Percentiles rank a stretch among this genome's conserved stretches.
These are phyloP conservation scores for Chalciporus chontae DNA, from an alignment of 768 basidiomycete species.

Conservation along the genomic window DNA sequence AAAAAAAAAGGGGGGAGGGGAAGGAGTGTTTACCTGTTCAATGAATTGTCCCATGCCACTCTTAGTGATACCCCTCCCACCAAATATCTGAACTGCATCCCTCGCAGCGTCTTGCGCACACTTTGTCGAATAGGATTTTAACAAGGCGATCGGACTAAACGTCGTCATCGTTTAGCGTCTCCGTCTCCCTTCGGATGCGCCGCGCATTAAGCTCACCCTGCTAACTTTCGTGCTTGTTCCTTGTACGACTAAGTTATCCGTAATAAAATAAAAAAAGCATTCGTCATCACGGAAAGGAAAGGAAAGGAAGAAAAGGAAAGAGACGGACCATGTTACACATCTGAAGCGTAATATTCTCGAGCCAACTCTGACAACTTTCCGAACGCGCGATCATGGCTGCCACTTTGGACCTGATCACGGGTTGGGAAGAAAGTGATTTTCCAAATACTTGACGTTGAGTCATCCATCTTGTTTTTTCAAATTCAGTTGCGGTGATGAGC, in stretches of 20 bases:
- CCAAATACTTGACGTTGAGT: constrained; percentile 79
- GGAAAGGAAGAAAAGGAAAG: background rate
- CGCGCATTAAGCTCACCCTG: too few species aligned
- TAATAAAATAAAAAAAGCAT: too few species aligned
- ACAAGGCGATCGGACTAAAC: constrained; percentile 47
- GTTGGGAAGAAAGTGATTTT: constrained; percentile 60
- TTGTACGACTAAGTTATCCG: constrained; percentile 51
- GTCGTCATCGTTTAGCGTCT: background rate
- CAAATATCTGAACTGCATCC: constrained; percentile 81
- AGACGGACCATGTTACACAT: constrained; percentile 69
- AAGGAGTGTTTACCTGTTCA: too few species aligned
- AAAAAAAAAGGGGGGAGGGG: too few species aligned
- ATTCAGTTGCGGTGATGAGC: background rate
- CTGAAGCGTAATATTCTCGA: constrained; percentile 78
- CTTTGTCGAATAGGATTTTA: constrained; percentile 56
- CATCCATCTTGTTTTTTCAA: constrained; percentile 58
- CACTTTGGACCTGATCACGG: constrained; percentile 75
- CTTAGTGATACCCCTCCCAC: constrained; percentile 81
- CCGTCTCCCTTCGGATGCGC: too few species aligned
- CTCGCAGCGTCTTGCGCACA: constrained; percentile 51
- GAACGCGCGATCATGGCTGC: constrained; percentile 68
- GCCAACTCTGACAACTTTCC: constrained; percentile 73
- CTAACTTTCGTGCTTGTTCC: constrained; percentile 62
- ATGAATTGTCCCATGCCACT: constrained; percentile 77
- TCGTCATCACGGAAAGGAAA: constrained; percentile 14